Evolutionary conservation across 345 rosid genomes (phyloP).

Genomic region (Sonneratia caseolaris): DNA sequence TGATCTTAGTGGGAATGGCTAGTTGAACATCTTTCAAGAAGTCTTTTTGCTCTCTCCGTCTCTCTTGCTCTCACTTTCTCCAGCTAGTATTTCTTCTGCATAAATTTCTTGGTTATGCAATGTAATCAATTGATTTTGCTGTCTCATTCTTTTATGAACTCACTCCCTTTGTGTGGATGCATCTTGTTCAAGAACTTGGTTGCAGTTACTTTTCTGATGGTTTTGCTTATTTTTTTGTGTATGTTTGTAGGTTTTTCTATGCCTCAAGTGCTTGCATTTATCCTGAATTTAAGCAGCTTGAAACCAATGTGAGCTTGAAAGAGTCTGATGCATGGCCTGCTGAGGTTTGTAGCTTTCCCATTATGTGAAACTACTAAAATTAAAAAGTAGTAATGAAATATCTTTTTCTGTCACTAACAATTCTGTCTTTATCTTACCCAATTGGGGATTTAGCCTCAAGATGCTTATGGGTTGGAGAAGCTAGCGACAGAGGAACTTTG

Average conservation of each 20-base stretch:
- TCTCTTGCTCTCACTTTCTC: too few relatives aligned
- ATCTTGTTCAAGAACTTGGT: neutral
- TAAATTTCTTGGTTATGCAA: neutral
- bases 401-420: too few relatives aligned
- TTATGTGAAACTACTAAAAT: neutral
- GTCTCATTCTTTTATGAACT: neutral
- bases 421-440: neutral
- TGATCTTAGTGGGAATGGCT: too few relatives aligned
- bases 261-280: slow-evolving; percentile 99
- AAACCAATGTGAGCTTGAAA: slow-evolving; percentile 94
- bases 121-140: neutral
- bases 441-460: slow-evolving; percentile 67
- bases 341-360: slow-evolving; percentile 49
- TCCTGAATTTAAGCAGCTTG: slow-evolving; percentile 97
- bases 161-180: neutral
- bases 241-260: slow-evolving; percentile 66
- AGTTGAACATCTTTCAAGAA: too few relatives aligned
- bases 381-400: neutral
- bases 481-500: slow-evolving; percentile 97
- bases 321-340: slow-evolving; percentile 99
- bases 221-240: neutral
- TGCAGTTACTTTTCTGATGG: neutral
- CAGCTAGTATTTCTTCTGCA: neutral
- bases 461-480: slow-evolving; percentile 96
- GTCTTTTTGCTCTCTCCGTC: too few relatives aligned